Evolutionary conservation across 1,284 basidiomycete genomes (phyloP).

Genomic region (Puccinia horiana): DNA sequence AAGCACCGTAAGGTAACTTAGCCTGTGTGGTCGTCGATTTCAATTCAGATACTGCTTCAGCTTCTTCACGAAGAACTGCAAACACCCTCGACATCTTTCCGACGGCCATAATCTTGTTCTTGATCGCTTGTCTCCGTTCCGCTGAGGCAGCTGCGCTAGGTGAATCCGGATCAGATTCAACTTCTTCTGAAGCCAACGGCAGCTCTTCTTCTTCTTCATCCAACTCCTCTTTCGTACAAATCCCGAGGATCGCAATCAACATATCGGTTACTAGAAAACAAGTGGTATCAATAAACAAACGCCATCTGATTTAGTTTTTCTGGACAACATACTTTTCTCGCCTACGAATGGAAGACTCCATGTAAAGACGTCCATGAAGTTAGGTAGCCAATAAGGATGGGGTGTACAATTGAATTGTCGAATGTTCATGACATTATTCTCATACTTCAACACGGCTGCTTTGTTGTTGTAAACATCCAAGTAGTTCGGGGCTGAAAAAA

Average conservation of each 20-base stretch:
- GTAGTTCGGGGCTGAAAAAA: conserved; percentile 93
- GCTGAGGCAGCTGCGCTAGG: conserved; percentile 63
- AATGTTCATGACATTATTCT: conserved; percentile 94
- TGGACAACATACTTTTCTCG: conserved; percentile 88
- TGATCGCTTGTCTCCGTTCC: conserved; percentile 81
- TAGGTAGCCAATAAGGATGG: conserved; percentile 94
- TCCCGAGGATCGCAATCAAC: conserved; percentile 89
- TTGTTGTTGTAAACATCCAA: conserved; percentile 97
- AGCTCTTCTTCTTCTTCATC: conserved; percentile 77
- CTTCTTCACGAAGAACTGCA: conserved; percentile 93
- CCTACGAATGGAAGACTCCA: conserved; percentile 99
- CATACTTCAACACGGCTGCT: conserved; percentile 92
- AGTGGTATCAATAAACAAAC: conserved; percentile 28
- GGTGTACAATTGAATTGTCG: conserved; percentile 91
- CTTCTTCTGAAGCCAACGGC: conserved; percentile 55
- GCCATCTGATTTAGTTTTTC: no score
- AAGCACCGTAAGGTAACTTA: conserved; percentile 79
- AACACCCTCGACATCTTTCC: conserved; percentile 96
- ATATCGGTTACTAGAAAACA: conserved; percentile 77
- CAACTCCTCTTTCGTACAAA: conserved; percentile 89
- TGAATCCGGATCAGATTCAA: conserved; percentile 51
- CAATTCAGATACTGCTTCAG: conserved; percentile 93
- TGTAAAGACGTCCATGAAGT: conserved; percentile 99
- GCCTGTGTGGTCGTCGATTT: conserved; percentile 80
- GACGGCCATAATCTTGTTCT: conserved; percentile 98